Base-by-base conservation (phyloP, 179 eudicot genomes). In the Spergularia azorica region DNA sequence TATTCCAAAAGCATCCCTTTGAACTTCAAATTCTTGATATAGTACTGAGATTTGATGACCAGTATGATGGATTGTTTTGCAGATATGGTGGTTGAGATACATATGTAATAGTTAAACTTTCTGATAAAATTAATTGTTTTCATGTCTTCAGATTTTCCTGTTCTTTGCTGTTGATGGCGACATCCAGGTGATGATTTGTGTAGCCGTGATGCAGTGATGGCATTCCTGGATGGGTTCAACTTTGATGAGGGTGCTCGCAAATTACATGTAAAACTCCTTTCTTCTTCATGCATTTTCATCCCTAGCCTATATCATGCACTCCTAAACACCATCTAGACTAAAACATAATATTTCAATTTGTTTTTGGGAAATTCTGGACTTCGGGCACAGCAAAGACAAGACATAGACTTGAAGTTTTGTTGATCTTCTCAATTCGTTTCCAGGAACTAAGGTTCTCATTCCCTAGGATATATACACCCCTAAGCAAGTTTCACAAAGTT, bases 161-260 rank as follows among this genome's bases (percentile, higher is more conserved):
- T 66, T 76, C 73, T 43, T 76, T 51, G 79, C 72, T 76, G 65
- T 70, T 15, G 79, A 76, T 17, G 48, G 48, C 60, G 72, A 69
- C 1, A 20, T 13, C 58, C 54, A 17, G 73, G 52, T 13, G 63
- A 57, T 14, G 72, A 4, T 38, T 58, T 38, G 65, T 7, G 48
- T 46, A 55, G n/a, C 43, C 79, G 79, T 76, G 72, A 41, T 41
- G 64, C 79, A 5, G 43, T 76, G 12, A 32, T 67, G 17, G 73
- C 57, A 15, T 70, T 76, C 57, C 73, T 76, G n/a, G 20, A 26
- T 1, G 73, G 51, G 46, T 67, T 76, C 67, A 67, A 39, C 16
- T 67, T 67, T 67, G 5, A 50, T 12, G 58, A 58, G 6, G 79
- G 65, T 64, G 13, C n/a, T 20, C 9, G 61, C 21, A 67, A 67